Base-by-base conservation (phyloP, 495 filamentous ascomycete species). In the Xylaria flabelliformis region DNA sequence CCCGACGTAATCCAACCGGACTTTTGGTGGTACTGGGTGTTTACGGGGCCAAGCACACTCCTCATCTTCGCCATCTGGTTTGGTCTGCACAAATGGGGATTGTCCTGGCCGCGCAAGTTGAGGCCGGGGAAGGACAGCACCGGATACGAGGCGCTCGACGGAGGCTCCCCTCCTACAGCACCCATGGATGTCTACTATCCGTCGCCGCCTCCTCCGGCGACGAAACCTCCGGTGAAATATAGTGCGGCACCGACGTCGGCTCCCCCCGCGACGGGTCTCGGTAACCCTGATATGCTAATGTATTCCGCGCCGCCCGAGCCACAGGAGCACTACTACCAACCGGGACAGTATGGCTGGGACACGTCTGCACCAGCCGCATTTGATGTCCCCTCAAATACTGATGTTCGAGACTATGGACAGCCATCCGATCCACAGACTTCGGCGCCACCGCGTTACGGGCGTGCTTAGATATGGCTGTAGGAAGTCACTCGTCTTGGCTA, bases 11-110 rank as follows among this genome's bases (percentile, higher is more conserved):
- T 82, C 17, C 73, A 74, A 59, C 64, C 73, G 34, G 70, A 77
- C 6, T 83, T 83, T n/a, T 83, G 77, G 74, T 41, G 81, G 0
- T 83, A 83, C 61, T 83, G 80, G 80, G 79, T 77, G 3, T 75
- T 80, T 26, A 77, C 76, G 9, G 36, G 77, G 19, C 79, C 80
- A 3, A 67, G 74, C 1, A 81, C 79, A 26, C 65, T 73, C 0
- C 19, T 76, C 4, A 74, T 78, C 10, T 78, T 80, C 46, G 32
- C 48, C 12, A 12, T 78, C 48, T 82, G 77, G 80, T 17, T 67
- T 13, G 64, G 64, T 34, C 50, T 67, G 34, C 64, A 55, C 9
- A 56, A 41, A 42, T 67, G 64, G 64, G n/a, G 64, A n/a, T 67
- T 53, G 9, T 15, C 32, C n/a, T 15, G 48, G 36, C 13, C 48